These are phyloP conservation scores for Erysiphe pulchra DNA, from an alignment of 2,329 filamentous ascomycete species.

Conservation along the genomic window DNA sequence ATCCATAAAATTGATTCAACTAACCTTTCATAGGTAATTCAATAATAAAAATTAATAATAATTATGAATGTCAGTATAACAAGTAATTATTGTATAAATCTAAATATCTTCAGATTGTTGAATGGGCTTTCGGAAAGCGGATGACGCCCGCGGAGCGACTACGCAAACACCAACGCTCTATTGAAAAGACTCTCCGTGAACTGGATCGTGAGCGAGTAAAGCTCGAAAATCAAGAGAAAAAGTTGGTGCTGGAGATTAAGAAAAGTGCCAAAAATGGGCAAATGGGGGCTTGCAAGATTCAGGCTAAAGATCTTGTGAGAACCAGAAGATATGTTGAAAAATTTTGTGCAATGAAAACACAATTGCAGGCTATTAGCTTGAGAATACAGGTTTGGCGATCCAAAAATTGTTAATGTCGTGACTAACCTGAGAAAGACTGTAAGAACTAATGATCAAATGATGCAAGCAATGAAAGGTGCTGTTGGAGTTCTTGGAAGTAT, in stretches of 20 bases:
- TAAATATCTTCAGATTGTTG: constrained; percentile 41
- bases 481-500: constrained; percentile 83
- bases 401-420: not conserved
- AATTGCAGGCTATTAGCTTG: constrained; percentile 84
- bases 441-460: constrained; percentile 97
- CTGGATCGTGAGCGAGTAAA: constrained; percentile 87
- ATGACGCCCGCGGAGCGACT: constrained; percentile 87
- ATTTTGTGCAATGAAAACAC: constrained; percentile 95
- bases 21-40: not conserved
- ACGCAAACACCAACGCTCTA: constrained; percentile 81
- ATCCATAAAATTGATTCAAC: too few species aligned
- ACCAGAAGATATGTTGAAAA: constrained; percentile 91
- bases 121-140: constrained; percentile 98
- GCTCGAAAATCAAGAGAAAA: constrained; percentile 97
- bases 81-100: not conserved
- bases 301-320: constrained; percentile 86
- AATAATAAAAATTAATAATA: not conserved
- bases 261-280: constrained; percentile 95
- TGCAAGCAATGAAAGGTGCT: constrained; percentile 98
- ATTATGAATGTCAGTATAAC: constrained; percentile 1
- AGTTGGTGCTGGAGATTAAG: constrained; percentile 84
- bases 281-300: constrained; percentile 95
- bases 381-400: constrained; percentile 49
- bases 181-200: constrained; percentile 93
- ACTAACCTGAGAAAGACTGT: constrained; percentile 40